Evolutionary conservation across 352 stramenopile genomes (phyloP), one percentile per base, ranked within the genome.

Genomic region (Globisporangium ultimum): DNA sequence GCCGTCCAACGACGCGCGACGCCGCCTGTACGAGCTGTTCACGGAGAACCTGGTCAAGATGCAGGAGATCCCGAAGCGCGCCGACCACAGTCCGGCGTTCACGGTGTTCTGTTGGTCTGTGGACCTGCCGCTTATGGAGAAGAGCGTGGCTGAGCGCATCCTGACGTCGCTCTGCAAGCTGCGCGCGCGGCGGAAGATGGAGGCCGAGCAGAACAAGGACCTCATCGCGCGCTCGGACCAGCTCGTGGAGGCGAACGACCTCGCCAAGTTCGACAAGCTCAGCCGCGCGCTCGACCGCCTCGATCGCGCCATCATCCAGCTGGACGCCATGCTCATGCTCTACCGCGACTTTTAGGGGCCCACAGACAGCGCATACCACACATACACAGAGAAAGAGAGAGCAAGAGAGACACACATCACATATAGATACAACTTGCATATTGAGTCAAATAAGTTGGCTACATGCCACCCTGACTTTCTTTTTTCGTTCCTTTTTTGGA

Each of bases 261-360:
- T 93, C 18, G 83, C 85, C 58, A 91, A 91, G 58, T 95, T 95
- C 49, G 87, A 95, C 69, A 89, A 87, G 63, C 70, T 95, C 38
- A 93, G 87, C 53, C 84, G 84, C 43, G 80, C 84, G 17, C 74
- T 95, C 32, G 87, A 95, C 63, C 87, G 87, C 34, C 72, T 93
- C 43, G 87, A 95, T 67, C 84, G 87, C 53, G 79, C 80, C 41
- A 74, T 87, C 58, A 83, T 95, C 54, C 87, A 93, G 49, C 67
- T 95, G 40, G 87, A 95, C 66, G 72, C 71, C 48, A 94, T 94
- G 84, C 74, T 95, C 56, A 93, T 95, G 84, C 80, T 95, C 13
- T 93, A 90, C 63, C 81, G 85, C 42, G 82, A 95, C 62, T 95
- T 95, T 68, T 95, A 90, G 61, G 41, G 9, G 20, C 47, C 3